These are phyloP conservation scores for Stagonosporopsis cucurbitacearum DNA, from an alignment of 2,329 filamentous ascomycete genomes.

Conservation along the genomic window DNA sequence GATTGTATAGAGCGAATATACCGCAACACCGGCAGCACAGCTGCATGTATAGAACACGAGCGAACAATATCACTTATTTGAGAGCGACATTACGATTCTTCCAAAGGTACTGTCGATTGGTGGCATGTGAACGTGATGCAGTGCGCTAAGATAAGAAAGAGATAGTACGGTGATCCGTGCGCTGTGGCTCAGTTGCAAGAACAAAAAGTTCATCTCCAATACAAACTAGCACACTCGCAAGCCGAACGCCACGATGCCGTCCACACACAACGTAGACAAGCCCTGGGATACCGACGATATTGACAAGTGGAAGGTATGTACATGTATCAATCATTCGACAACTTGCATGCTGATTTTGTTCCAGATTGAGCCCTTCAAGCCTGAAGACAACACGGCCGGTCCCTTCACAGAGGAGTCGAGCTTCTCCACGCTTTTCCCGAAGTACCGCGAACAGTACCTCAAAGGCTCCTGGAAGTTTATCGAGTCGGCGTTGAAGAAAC, in stretches of 20 bases:
- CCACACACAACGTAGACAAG: slow-evolving; percentile 79
- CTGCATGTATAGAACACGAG: slow-evolving; percentile 18
- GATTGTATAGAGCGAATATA: slow-evolving; percentile 54
- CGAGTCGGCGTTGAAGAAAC: slow-evolving; percentile 84
- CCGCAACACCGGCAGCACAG: neutral
- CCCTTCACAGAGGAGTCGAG: slow-evolving; percentile 92
- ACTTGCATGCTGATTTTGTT: slow-evolving; percentile 14
- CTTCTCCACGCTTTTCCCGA: slow-evolving; percentile 86
- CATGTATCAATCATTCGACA: too few relatives aligned
- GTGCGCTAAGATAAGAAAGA: slow-evolving; percentile 7
- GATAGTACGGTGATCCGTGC: neutral
- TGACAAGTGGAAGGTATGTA: slow-evolving; percentile 85
- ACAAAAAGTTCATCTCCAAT: slow-evolving; percentile 11
- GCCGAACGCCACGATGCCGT: slow-evolving; percentile 69
- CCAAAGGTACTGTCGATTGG: neutral
- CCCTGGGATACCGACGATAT: slow-evolving; percentile 92
- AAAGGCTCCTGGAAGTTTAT: slow-evolving; percentile 93
- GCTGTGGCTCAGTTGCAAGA: neutral
- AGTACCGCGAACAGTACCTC: slow-evolving; percentile 94
- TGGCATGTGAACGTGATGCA: slow-evolving; percentile 2
- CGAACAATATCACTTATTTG: slow-evolving; percentile 10
- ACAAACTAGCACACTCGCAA: slow-evolving; percentile 2
- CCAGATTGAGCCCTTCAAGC: slow-evolving; percentile 80
- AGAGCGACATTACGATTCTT: neutral
- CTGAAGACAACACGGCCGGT: slow-evolving; percentile 83